Evolutionary conservation across 1,284 basidiomycete genomes (phyloP), one percentile per base, ranked within the genome.

Genomic region (Inonotus obliquus): DNA sequence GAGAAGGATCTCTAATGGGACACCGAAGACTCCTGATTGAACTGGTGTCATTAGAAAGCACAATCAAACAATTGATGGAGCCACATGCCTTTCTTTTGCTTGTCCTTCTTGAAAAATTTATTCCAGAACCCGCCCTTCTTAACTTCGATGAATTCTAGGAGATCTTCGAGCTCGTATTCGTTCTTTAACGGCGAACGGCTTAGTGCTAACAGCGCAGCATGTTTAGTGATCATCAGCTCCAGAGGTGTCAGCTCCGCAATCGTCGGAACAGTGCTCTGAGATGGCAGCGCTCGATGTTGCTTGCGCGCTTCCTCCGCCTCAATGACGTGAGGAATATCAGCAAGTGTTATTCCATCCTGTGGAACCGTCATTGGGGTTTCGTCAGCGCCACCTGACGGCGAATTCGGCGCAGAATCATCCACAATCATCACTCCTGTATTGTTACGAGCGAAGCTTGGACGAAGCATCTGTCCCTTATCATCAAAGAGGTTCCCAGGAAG

Each of bases 101-200:
- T 85, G 52, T 85, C 85, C n/a, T 83, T 85, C 74, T 98, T 98
- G 80, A 99, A 98, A 37, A 98, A 74, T 76, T 96, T 95, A 68
- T 93, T 92, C 96, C 96, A 99, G 77, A 98, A 98, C 38, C 92
- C 92, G 67, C 86, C 89, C 80, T 97, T 98, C 79, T 97, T 92
- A 41, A 81, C 81, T 74, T 98, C 96, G 49, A 99, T 86, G 70
- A 98, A 79, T 73, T 99, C 97, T 68, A 98, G 75, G 59, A 98
- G 79, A 70, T 99, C 96, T 65, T 99, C 96, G 63, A 96, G 71
- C 66, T 96, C 92, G 65, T 95, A 85, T 63, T 89, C 82, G 66
- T 96, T 92, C 63, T 84, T 87, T 49, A 98, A 75, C 38, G 87
- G 83, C 10, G 87, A 92, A 66, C 86, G 87, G 69, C 84, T 82